These are phyloP conservation scores for Eragrostis curvula DNA, from an alignment of 176 grass and related monocot genomes.

Conservation along the genomic window DNA sequence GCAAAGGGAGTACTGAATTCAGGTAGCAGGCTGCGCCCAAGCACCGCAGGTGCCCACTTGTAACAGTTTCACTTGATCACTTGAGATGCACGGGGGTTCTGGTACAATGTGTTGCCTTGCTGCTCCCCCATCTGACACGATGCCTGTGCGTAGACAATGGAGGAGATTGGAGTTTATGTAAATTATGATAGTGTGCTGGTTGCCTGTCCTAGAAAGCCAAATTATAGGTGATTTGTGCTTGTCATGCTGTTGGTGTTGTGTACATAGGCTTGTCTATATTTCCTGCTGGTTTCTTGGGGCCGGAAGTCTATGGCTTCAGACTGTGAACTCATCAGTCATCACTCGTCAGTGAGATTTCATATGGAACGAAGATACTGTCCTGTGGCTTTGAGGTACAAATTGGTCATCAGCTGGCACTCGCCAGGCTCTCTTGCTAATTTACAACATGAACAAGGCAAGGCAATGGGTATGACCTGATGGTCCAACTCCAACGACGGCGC, in stretches of 20 bases:
- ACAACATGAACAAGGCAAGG: no score
- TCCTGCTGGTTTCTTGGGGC: not conserved
- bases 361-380: no score
- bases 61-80: not conserved
- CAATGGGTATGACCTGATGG: no score
- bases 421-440: no score
- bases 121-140: not conserved
- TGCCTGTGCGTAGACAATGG: not conserved
- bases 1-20: conserved; percentile 90
- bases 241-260: conserved; percentile 3
- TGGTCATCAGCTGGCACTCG: no score
- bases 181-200: conserved; percentile 23
- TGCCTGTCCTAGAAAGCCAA: not conserved
- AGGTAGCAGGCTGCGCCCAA: conserved; percentile 49
- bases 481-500: no score
- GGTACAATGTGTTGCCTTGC: not conserved
- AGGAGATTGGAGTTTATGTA: conserved; percentile 20
- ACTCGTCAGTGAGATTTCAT: no score
- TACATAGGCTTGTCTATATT: not conserved
- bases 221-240: not conserved
- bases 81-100: not conserved
- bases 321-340: no score
- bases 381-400: no score
- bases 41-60: conserved; percentile 24
- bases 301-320: not conserved